These are phyloP conservation scores for Yarrowia bubula DNA, from an alignment of 805 yeast species.

Conservation along the genomic window DNA sequence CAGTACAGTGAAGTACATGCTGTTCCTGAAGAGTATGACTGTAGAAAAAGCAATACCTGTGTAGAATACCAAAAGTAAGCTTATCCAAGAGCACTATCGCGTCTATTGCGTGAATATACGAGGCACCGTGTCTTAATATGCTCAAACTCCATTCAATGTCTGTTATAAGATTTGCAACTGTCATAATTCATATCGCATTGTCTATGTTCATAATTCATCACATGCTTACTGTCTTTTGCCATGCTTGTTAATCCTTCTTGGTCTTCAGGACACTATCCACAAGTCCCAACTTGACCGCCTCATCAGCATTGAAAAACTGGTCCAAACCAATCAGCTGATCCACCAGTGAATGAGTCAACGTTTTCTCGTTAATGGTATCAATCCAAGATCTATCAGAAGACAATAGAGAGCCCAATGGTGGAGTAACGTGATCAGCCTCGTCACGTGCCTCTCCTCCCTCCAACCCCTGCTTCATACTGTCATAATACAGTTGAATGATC, in stretches of 20 bases:
- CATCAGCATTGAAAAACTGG: conserved; percentile 21
- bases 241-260: neutral
- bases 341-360: neutral
- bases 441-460: neutral
- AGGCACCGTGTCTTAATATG: too few species aligned
- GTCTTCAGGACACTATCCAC: conserved; percentile 4
- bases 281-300: conserved; percentile 6
- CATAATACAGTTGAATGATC: conserved; percentile 12
- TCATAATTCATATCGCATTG: too few species aligned
- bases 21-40: too few species aligned
- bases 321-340: conserved; percentile 3
- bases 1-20: too few species aligned
- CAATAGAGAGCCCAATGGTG: neutral
- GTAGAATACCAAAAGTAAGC: too few species aligned
- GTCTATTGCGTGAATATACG: too few species aligned
- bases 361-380: neutral
- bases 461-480: neutral
- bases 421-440: neutral
- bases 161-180: too few species aligned
- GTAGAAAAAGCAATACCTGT: too few species aligned
- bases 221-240: neutral
- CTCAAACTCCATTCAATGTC: too few species aligned
- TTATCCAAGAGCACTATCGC: too few species aligned
- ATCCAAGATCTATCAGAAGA: conserved; percentile 15
- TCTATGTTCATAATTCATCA: neutral